These are phyloP conservation scores for Euphorbia peplus DNA, from an alignment of 345 rosid species.

Conservation along the genomic window DNA sequence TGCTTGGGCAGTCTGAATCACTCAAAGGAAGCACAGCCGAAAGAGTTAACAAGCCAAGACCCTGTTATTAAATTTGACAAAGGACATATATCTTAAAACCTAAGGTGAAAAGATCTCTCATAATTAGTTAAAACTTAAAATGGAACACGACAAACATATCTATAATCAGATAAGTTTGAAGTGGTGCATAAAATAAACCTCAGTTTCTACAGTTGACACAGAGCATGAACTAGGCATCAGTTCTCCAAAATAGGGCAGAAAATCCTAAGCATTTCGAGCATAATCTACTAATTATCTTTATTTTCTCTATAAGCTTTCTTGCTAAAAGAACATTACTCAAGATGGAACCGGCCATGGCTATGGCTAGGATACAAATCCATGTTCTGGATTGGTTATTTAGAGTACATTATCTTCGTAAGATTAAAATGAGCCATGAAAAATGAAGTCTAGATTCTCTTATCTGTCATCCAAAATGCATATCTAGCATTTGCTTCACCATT, in stretches of 20 bases:
- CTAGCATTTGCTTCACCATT: background rate
- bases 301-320: too few relatives aligned
- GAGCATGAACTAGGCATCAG: too few relatives aligned
- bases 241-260: too few relatives aligned
- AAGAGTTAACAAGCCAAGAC: conserved; percentile 27
- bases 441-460: background rate
- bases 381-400: background rate
- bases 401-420: background rate
- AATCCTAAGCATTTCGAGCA: too few relatives aligned
- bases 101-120: background rate
- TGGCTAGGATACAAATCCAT: background rate
- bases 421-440: background rate
- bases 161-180: background rate
- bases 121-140: background rate
- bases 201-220: background rate
- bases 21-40: conserved; percentile 18
- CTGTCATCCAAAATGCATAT: background rate
- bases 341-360: too few relatives aligned
- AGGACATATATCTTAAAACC: background rate
- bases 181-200: background rate
- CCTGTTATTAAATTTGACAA: conserved; percentile 15
- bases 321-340: too few relatives aligned
- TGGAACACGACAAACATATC: background rate
- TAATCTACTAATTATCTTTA: too few relatives aligned
- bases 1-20: conserved; percentile 13